Evolutionary conservation across 2,329 filamentous ascomycete genomes (phyloP).

Genomic region (Uncinocarpus reesii): DNA sequence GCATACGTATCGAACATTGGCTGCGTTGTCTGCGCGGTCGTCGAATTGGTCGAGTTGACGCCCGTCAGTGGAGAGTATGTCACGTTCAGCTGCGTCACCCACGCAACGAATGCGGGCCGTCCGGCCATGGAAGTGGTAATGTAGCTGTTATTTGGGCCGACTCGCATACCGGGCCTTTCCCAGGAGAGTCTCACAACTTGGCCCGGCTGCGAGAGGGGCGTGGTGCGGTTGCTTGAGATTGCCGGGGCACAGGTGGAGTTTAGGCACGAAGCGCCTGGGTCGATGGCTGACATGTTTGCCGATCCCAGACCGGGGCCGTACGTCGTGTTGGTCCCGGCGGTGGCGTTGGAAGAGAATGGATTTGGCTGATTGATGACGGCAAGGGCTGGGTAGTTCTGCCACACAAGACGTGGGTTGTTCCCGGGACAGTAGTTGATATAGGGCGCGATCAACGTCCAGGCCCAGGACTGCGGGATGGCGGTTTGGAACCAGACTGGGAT

Average conservation of each 20-base stretch:
- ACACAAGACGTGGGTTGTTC: constrained; percentile 62
- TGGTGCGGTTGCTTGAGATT: constrained; percentile 58
- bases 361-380: constrained; percentile 68
- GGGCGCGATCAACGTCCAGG: constrained; percentile 69
- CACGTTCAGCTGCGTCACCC: constrained; percentile 66
- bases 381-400: constrained; percentile 74
- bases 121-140: constrained; percentile 52
- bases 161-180: constrained; percentile 56
- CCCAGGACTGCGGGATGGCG: constrained; percentile 73
- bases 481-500: constrained; percentile 76
- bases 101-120: constrained; percentile 57
- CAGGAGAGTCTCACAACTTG: constrained; percentile 60
- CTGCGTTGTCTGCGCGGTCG: constrained; percentile 37
- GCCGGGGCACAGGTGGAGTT: constrained; percentile 51
- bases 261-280: constrained; percentile 45
- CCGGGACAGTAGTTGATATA: constrained; percentile 68
- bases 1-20: constrained; percentile 58
- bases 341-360: constrained; percentile 49
- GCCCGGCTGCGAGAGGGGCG: constrained; percentile 64
- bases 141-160: constrained; percentile 78
- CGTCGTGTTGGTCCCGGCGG: constrained; percentile 48
- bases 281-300: constrained; percentile 31
- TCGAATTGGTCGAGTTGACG: constrained; percentile 5
- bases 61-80: constrained; percentile 55
- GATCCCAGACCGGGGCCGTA: constrained; percentile 30